These are phyloP conservation scores for Geotrichum aggregatum DNA, from an alignment of 1,139 yeast genomes.

Conservation along the genomic window DNA sequence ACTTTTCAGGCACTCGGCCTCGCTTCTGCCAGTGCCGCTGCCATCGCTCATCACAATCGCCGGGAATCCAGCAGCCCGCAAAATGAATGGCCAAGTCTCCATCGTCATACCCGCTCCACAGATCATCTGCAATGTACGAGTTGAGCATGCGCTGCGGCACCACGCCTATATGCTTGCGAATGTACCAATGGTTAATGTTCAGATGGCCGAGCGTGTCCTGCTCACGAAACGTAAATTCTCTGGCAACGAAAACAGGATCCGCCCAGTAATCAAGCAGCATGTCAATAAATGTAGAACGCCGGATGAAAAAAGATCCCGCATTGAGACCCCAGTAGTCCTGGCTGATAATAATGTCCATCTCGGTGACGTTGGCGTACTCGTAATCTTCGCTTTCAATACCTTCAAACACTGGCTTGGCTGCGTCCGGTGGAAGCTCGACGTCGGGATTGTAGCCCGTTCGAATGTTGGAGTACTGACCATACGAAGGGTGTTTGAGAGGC, in stretches of 20 bases:
- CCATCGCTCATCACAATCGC: constrained; percentile 19
- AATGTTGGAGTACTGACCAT: constrained; percentile 17
- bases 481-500: constrained; percentile 19
- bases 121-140: constrained; percentile 24
- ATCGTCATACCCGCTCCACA: constrained; percentile 15
- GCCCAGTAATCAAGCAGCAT: constrained; percentile 29
- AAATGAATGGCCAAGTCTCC: constrained; percentile 22
- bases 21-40: constrained; percentile 14
- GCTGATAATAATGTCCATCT: constrained; percentile 26
- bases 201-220: constrained; percentile 25
- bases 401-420: constrained; percentile 1
- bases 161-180: constrained; percentile 28
- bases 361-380: constrained; percentile 17
- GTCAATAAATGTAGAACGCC: constrained; percentile 27
- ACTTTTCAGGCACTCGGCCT: constrained; percentile 16
- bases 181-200: constrained; percentile 16
- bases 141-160: constrained; percentile 30
- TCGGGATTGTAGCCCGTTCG: constrained; percentile 9
- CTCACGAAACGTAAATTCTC: constrained; percentile 25
- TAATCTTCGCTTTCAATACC: constrained; percentile 5
- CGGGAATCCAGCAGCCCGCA: constrained; percentile 24
- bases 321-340: constrained; percentile 29
- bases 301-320: constrained; percentile 31
- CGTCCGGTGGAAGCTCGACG: neutral
- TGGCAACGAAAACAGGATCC: constrained; percentile 23